Evolutionary conservation across 163 green algal genomes (phyloP), one percentile per base, ranked within the genome.

Genomic region (Scenedesmus sp.): DNA sequence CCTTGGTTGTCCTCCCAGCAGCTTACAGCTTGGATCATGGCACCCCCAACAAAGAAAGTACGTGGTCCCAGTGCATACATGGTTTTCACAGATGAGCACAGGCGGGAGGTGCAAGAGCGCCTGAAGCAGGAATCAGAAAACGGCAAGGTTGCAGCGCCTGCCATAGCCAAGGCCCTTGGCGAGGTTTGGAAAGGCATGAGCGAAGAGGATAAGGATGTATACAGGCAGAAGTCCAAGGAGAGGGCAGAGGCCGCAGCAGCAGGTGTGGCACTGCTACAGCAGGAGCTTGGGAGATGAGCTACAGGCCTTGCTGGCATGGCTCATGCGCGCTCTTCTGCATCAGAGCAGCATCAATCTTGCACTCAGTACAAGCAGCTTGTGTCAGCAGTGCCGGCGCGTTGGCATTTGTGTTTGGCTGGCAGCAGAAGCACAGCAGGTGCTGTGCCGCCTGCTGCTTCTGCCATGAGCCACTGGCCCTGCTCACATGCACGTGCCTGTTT

Each of bases 101-200:
- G 87, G 35, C 40, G 43, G n/a, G 78, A 37, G 22, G 22, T 87
- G 18, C 24, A 35, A 33, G 56, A 56, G 24, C 49, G 43, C n/a
- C 78, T 91, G 24, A 65, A 51, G 53, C 30, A 59, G 24, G 87
- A 91, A 10, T 37, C 81, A 72, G 30, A 51, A 76, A 73, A 85
- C 30, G 87, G 87, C 61, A 92, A 92, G 65, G 89, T 92, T 9
- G 40, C 89, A 16, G 53, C 88, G n/a, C 65, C 89, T 42, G 83
- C 61, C 2, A 44, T 92, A n/a, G 89, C 89, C n/a, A 92, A 92
- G 76, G 89, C 83, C 24, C 56, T 92, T 7, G 89, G 83, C 0
- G 89, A 87, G 83, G 18, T 44, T 3, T 92, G 89, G 89, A 87
- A 87, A n/a, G 68, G 33, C 7, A 68, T 92, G 30, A n/a, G 49